Conservation (phyloP, 2,329 filamentous ascomycete genomes). For the Aspergillus glaucus region DNA sequence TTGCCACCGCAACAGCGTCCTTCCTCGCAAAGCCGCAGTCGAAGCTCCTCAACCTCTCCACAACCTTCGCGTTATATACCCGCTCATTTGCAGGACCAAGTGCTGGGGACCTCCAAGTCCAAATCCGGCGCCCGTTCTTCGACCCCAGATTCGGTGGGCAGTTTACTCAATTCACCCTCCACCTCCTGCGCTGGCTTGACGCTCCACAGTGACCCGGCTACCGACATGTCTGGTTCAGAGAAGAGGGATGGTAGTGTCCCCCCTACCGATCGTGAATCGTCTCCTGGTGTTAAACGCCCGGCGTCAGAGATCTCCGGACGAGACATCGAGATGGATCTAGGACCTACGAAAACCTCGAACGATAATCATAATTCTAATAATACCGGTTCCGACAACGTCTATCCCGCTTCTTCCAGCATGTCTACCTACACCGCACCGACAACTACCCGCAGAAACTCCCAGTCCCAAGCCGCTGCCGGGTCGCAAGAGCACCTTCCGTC, state of each 20-base stretch:
- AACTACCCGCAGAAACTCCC: conserved; percentile 21
- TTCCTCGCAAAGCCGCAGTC: conserved; percentile 17
- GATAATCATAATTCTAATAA: conserved; percentile 38
- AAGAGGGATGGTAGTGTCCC: conserved; percentile 17
- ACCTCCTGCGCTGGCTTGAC: conserved; percentile 49
- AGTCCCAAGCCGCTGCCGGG: conserved; percentile 13
- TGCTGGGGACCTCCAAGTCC: conserved; percentile 27
- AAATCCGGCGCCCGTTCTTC: conserved; percentile 32
- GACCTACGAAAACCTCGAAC: conserved; percentile 14
- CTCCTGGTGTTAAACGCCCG: conserved; percentile 31
- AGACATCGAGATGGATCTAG: conserved; percentile 19
- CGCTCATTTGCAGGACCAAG: conserved; percentile 51
- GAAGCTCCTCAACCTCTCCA: conserved; percentile 24
- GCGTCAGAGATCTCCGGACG: conserved; percentile 25
- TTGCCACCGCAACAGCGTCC: conserved; percentile 15
- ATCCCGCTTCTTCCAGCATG: conserved; percentile 34
- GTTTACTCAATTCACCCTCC: conserved; percentile 39
- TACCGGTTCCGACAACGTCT: conserved; percentile 27
- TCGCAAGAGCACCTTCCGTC: conserved; percentile 32
- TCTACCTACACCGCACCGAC: conserved; percentile 29
- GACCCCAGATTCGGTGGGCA: conserved; percentile 22
- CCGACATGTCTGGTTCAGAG: conserved; percentile 40
- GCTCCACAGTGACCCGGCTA: conserved; percentile 40
- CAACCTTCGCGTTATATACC: conserved; percentile 45
- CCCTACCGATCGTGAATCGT: conserved; percentile 21